Base-by-base conservation (phyloP, 1,139 yeast genomes). In the Blastobotrys buckinghamii region DNA sequence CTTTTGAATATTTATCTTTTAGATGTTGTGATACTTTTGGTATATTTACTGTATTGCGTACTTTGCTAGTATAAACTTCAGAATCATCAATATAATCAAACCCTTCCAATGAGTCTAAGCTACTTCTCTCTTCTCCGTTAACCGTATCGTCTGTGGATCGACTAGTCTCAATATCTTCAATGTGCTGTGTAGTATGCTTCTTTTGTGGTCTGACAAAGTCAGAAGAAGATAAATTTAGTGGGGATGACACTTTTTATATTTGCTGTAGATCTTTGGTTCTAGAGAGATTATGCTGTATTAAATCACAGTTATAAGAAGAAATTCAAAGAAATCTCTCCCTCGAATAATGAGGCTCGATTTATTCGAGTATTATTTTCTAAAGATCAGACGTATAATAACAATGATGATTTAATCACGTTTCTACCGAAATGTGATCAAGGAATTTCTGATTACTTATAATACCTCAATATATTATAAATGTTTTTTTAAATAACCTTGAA, bases 41-140 rank as follows among this genome's bases (percentile, higher is more conserved):
- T 15, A 20, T 22, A 8, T 24, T 16, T 5, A 19, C 8, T 5
- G 20, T 17, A 16, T 42, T 35, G 5, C 26, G 9, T 24, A 42
- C 13, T 24, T 34, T 34, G 4, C 26, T 35, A 3, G 16, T 42
- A 42, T 29, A 26, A 9, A 37, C 48, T 32, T 47, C 39, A 22
- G 42, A 47, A 37, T 54, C 58, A 50, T 55, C 59, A 16, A 55
- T 49, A 13, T 29, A 29, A 16, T 56, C 60, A 33, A 57, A 50
- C 27, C 53, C 48, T 19, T 50, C 52, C 10, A 42, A 22, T 17
- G 33, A 37, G n/a, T 37, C 38, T 29, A 5, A 5, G 24, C 24
- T 22, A 22, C 24, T 22, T 5, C 24, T 22, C 4, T 22, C 24
- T n/a, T n/a, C n/a, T n/a, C n/a, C n/a, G n/a, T n/a, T n/a, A n/a